Percentiles rank a stretch among this genome's conserved stretches.
Evolutionary conservation across 345 rosid species (phyloP).

Genomic region (Microthlaspi erraticum): DNA sequence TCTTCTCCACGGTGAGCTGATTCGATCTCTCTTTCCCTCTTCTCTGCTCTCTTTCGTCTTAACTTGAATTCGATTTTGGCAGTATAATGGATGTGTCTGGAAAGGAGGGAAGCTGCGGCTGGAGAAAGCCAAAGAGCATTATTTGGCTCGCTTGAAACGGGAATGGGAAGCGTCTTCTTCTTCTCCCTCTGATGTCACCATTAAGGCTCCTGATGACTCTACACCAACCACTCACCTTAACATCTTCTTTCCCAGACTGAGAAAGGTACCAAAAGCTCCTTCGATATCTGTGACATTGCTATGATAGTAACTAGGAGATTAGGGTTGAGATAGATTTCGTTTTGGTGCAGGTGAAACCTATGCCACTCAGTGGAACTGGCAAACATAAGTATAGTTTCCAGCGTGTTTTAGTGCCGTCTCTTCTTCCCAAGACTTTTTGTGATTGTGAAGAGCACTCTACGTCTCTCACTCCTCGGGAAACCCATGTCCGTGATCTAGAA

Average conservation of each 20-base stretch:
- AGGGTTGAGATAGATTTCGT: constrained; percentile 3
- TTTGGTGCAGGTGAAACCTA: constrained; percentile 61
- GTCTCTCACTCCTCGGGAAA: constrained; percentile 38
- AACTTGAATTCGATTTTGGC: constrained; percentile 25
- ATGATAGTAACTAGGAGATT: constrained; percentile 13
- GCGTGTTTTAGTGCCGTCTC: constrained; percentile 56
- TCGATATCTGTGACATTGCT: background rate
- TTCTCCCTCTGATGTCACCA: constrained; percentile 24
- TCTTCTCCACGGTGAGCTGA: constrained; percentile 66
- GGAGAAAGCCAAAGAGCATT: constrained; percentile 90
- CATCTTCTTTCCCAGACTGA: constrained; percentile 71
- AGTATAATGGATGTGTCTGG: constrained; percentile 95
- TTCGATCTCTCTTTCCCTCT: background rate
- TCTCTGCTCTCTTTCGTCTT: background rate
- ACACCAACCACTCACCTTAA: constrained; percentile 51
- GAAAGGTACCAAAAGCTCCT: constrained; percentile 55
- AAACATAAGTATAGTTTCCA: constrained; percentile 92
- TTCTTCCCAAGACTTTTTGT: constrained; percentile 74
- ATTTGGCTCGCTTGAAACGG: constrained; percentile 62
- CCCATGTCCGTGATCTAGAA: constrained; percentile 43
- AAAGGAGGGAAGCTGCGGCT: constrained; percentile 85
- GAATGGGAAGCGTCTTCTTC: constrained; percentile 64
- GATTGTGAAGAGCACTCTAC: constrained; percentile 85
- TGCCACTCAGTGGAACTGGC: constrained; percentile 81
- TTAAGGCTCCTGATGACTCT: constrained; percentile 29